These are phyloP conservation scores for Aspergillus ruber DNA, from an alignment of 2,329 filamentous ascomycete species.

Conservation along the genomic window DNA sequence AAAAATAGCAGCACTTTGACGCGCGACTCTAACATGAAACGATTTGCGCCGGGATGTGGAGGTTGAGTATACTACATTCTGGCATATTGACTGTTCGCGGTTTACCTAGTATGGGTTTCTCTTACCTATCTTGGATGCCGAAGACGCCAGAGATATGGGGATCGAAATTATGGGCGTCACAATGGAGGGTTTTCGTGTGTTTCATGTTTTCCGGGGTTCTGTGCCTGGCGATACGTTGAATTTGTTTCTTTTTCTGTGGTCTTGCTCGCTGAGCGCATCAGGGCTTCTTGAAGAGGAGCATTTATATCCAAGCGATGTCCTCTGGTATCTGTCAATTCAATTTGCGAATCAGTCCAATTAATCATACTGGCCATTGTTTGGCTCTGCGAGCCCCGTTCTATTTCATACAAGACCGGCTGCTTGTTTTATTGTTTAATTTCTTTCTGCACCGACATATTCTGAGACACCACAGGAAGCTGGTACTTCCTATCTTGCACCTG, in stretches of 20 bases:
- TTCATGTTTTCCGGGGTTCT: slow-evolving; percentile 32
- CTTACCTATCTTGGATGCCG: not conserved
- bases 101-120: slow-evolving; percentile 15
- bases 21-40: slow-evolving; percentile 35
- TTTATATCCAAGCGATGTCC: slow-evolving; percentile 33
- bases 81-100: slow-evolving; percentile 1
- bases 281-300: slow-evolving; percentile 19
- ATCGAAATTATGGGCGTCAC: slow-evolving; percentile 17
- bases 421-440: slow-evolving; percentile 11
- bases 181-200: slow-evolving; percentile 32
- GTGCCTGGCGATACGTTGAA: slow-evolving; percentile 17
- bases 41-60: slow-evolving; percentile 7
- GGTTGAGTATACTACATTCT: not conserved
- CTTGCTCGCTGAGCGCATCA: slow-evolving; percentile 3
- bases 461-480: slow-evolving; percentile 19
- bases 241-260: slow-evolving; percentile 18
- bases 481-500: slow-evolving; percentile 10
- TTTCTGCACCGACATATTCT: slow-evolving; percentile 6
- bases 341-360: not conserved
- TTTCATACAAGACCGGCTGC: not conserved
- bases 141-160: not conserved
- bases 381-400: not conserved
- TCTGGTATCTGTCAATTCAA: slow-evolving; percentile 11
- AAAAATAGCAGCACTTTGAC: slow-evolving; percentile 37
- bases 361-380: not conserved